Base-by-base conservation (phyloP, 345 rosid genomes). In the Limnanthes douglasii region DNA sequence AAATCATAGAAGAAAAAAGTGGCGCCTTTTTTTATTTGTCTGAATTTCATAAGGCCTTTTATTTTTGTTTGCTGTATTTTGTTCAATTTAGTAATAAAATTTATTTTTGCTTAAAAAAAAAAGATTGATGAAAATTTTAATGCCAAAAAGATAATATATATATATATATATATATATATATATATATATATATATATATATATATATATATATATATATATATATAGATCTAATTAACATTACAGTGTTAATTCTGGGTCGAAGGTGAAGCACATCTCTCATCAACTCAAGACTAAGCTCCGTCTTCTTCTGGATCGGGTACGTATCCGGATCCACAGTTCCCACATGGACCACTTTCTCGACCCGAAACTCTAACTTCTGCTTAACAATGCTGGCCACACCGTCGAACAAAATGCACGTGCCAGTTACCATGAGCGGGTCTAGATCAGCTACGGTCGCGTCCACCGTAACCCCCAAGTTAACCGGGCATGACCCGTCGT, bases 401-500 rank as follows among this genome's bases (percentile, higher is more conserved):
- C 98, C 98, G 15, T 79, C 98, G 2, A 77, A 71, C 4, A 57
- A 49, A 5, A 88, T 86, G 46, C 84, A 76, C 6, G 95, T 78
- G 10, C 98, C 98, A 4, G 98, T 79, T 0, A 56, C 68, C 13
- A 84, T 65, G 12, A 88, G 61, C 34, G 56, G 51, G 16, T 72
- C 42, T 21, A 88, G 72, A 57, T 76, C 79, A 2, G 74, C 67
- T 1, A 83, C 70, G 18, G 66, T 57, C 2, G 69, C 51, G 9
- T 70, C 81, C 38, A 88, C 70, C 10, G 79, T 84, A 32, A 88
- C 95, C 69, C 84, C 94, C 17, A 88, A 71, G 46, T 79, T 79
- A 22, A 78, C 84, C 5, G 92, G 70, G 36, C 94, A 84, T 5
- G 98, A 72, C 7, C 98, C 98, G n/a, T 88, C 98, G 47, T 72